Evolutionary conservation across 305 asterid species (phyloP), one percentile per base, ranked within the genome.

Genomic region (Fraxinus xanthoxyloides): DNA sequence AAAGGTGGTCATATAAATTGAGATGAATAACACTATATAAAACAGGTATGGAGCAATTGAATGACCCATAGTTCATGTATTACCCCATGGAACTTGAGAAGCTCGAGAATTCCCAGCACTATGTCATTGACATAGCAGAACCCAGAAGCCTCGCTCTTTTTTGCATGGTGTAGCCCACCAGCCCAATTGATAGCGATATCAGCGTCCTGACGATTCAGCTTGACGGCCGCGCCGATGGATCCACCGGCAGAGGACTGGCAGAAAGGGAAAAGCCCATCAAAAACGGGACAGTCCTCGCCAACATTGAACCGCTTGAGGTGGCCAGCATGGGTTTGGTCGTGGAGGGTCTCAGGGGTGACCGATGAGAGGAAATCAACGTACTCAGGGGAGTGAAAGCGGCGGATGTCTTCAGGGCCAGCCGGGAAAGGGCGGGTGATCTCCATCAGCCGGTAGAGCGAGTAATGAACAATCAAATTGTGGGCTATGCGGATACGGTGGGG

Each of bases 161-260:
- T 89, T 5, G 92, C 92, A 85, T 89, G 92, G 78, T 89, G 92
- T 2, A 89, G 79, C 12, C 92, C 92, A 73, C 92, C 92, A 21
- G 90, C 90, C 92, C 92, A 89, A 79, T 89, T 89, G 12, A 89
- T 84, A 7, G 90, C 85, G 10, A 89, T 85, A 81, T 89, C 92
- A 38, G 90, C 87, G 30, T 87, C 89, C 43, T 85, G 81, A 19
- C 90, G 81, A 74, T 89, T 89, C 7, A 89, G 84, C 83, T 85
- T 89, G 24, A 89, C 92, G 32, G 92, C 92, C 4, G 88, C 90
- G 4, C 92, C 90, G 32, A 89, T 84, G 12, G 92, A 89, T 28
- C 90, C 92, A n/a, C 92, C 90, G 12, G 90, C 89, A 5, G 88
- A 87, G 0, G 92, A 85, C 82, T 85, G 89, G 40, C 92, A 87